A percentile compares a stretch with the other conserved stretches of the same genome.
phyloP scores from a whole-genome alignment of 2,329 filamentous ascomycete genomes.

The Fusarium haematococcum region DNA sequence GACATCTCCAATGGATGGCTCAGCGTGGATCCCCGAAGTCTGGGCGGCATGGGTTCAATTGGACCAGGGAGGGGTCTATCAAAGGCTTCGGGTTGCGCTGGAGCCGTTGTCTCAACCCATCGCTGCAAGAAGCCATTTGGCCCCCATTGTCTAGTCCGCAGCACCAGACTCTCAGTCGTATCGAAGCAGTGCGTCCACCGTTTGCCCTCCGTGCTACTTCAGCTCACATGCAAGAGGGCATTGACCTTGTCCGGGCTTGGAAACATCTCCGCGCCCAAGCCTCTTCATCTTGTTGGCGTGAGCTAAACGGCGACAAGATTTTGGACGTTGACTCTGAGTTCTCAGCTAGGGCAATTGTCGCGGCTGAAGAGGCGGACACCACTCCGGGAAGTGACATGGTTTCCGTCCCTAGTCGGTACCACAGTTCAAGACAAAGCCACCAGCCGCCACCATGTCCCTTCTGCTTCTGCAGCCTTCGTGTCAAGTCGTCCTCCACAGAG shows the following conservation, averaged over 20 bases:
- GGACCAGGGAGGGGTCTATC: slow-evolving; percentile 5
- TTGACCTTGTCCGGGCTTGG: neutral
- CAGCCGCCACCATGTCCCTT: neutral
- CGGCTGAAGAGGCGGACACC: neutral
- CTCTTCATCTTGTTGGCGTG: neutral
- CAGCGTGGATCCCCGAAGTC: slow-evolving; percentile 17
- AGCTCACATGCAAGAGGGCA: neutral
- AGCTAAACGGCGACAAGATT: neutral
- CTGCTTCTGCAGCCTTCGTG: neutral
- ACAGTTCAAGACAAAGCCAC: neutral
- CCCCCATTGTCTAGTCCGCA: neutral
- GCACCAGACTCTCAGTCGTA: neutral
- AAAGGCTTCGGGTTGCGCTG: slow-evolving; percentile 8
- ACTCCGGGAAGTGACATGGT: neutral
- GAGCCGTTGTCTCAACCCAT: slow-evolving; percentile 2
- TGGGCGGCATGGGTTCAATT: slow-evolving; percentile 25
- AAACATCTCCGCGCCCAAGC: neutral
- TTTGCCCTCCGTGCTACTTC: neutral
- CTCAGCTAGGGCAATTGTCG: slow-evolving; percentile 1
- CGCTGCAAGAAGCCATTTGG: neutral
- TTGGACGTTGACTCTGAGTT: slow-evolving; percentile 2
- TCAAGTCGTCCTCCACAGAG: neutral
- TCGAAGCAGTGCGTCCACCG: neutral
- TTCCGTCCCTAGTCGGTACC: neutral
- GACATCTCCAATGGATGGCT: slow-evolving; percentile 13